These are phyloP conservation scores for Salix arbutifolia DNA, from an alignment of 345 rosid species.

Conservation along the genomic window DNA sequence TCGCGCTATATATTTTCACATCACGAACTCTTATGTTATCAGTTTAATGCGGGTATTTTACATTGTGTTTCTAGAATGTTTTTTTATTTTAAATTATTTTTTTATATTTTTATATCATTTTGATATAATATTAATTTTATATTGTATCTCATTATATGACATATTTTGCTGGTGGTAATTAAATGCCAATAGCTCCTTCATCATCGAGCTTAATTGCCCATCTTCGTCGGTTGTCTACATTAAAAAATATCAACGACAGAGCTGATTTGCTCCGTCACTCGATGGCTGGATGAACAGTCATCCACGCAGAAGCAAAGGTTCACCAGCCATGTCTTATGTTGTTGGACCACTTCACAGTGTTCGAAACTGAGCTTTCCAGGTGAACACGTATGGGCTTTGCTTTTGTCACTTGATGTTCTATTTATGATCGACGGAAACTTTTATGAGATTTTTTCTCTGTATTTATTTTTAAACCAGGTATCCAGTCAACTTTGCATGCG, in stretches of 20 bases:
- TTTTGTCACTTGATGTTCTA: slow-evolving; percentile 13
- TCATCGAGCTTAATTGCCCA: neutral
- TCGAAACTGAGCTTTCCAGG: slow-evolving; percentile 15
- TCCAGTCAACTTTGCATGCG: too few species aligned
- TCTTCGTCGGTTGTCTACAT: neutral
- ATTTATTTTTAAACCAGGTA: too few species aligned
- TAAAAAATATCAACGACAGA: neutral
- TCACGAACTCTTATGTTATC: neutral
- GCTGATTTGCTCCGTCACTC: neutral
- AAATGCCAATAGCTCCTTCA: too few species aligned
- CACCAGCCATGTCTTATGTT: neutral
- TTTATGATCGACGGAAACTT: neutral
- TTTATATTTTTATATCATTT: too few species aligned
- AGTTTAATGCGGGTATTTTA: too few species aligned
- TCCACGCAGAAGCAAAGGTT: neutral
- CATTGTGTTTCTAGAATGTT: too few species aligned
- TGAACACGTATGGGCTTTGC: slow-evolving; percentile 26
- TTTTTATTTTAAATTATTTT: too few species aligned
- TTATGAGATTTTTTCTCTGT: neutral
- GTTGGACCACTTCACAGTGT: slow-evolving; percentile 27
- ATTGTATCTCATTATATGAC: neutral
- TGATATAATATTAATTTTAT: too few species aligned
- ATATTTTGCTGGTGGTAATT: too few species aligned
- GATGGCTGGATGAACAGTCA: neutral
- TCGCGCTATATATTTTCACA: neutral